Base-by-base conservation (phyloP, 768 basidiomycete species). In the Tylopilus plumbeoviolaceoides region DNA sequence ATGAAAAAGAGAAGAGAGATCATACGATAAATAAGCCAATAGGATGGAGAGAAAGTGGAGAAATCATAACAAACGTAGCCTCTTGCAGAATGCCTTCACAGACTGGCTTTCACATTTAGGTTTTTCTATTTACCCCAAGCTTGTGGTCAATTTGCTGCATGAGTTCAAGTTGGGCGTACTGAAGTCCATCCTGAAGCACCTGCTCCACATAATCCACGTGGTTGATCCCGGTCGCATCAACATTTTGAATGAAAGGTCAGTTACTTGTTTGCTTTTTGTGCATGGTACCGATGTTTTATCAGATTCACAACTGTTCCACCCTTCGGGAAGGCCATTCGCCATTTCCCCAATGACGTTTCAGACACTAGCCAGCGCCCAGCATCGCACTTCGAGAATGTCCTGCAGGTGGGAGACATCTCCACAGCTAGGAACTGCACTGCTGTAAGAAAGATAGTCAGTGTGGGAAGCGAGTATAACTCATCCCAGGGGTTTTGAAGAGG, bases 281-380 rank as follows among this genome's bases (percentile, higher is more conserved):
- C 23, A 23, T 23, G 23, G 23, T 23, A 5, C 5, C 0, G 17
- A 35, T 18, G 11, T 10, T 11, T 20, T 18, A 23, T 5, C 31
- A 55, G 50, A 12, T 55, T 52, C 3, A 7, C 25, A 1, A n/a
- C 33, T 11, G 8, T 53, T 30, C 45, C 39, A 10, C 14, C 50
- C 11, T 51, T 51, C 2, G 40, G 44, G 5, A 11, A 30, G 1
- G 47, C 66, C 3, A 79, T 79, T 15, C 65, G 70, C 7, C 44
- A 50, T 3, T 78, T 78, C 47, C 44, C 54, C 7, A 50, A 48
- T 9, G 72, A 78, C 48, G 63, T 68, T 1, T 68, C 72, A 0
- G 69, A 66, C 17, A 70, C 74, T 65, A 75, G 69, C 33, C 69
- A 71, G 44, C 47, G 71, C 2, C 48, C 53, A 20, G 59, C 51